Conservation (phyloP, 257 asterid species). For the Petunia secreta region DNA sequence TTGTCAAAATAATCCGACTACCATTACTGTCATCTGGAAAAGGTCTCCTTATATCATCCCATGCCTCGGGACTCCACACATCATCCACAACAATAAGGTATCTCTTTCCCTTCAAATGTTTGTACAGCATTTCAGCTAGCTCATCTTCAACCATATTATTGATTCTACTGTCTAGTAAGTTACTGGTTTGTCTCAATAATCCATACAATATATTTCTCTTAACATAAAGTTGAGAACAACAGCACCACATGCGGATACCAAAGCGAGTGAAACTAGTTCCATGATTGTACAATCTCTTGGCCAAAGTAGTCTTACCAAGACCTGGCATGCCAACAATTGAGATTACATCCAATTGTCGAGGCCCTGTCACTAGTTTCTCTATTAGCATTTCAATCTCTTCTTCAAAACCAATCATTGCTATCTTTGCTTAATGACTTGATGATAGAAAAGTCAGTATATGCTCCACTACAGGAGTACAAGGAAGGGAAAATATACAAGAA, state of each 20-base stretch:
- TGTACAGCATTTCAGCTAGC: background rate
- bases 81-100: slow-evolving; percentile 16
- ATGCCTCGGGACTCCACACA: background rate
- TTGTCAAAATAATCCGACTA: background rate
- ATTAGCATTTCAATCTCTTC: background rate
- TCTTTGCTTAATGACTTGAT: background rate
- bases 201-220: background rate
- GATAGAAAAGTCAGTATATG: no score
- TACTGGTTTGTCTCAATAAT: background rate
- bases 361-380: background rate
- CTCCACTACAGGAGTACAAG: no score
- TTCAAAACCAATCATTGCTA: background rate
- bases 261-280: background rate
- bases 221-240: slow-evolving; percentile 12
- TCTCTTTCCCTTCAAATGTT: background rate
- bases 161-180: background rate
- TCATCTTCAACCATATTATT: background rate
- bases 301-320: slow-evolving; percentile 7
- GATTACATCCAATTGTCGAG: background rate
- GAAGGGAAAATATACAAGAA: no score
- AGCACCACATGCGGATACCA: background rate
- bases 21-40: slow-evolving; percentile 10
- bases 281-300: background rate
- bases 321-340: slow-evolving; percentile 19
- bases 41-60: slow-evolving; percentile 9